phyloP scores from a whole-genome alignment of 164 flowering plant genomes.

The Paratinospora sagittata region DNA sequence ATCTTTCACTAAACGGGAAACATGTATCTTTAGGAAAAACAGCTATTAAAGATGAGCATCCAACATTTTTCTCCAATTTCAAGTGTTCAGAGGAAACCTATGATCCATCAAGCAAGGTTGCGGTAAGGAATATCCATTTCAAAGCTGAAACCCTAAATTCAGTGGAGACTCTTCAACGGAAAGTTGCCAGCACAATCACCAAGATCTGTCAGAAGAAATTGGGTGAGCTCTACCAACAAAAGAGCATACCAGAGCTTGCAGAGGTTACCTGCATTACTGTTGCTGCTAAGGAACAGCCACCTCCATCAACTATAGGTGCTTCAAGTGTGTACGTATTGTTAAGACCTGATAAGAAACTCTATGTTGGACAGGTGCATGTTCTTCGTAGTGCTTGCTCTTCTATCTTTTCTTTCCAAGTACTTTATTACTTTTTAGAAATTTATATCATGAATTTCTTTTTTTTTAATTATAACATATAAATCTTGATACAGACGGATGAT shows the following conservation, averaged over 20 bases:
- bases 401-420: not conserved
- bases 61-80: too few relatives aligned
- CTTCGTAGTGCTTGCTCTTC: not conserved
- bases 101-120: too few relatives aligned
- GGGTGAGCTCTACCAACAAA: slow-evolving; percentile 40
- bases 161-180: slow-evolving; percentile 26
- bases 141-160: slow-evolving; percentile 14
- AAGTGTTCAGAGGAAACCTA: too few relatives aligned
- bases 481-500: slow-evolving; percentile 68
- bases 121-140: too few relatives aligned
- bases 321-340: slow-evolving; percentile 80
- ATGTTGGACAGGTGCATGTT: slow-evolving; percentile 74
- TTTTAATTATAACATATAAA: not conserved
- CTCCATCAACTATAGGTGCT: slow-evolving; percentile 83
- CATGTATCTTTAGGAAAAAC: too few relatives aligned
- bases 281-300: slow-evolving; percentile 71
- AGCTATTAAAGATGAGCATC: too few relatives aligned
- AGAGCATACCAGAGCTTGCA: slow-evolving; percentile 26
- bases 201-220: slow-evolving; percentile 53
- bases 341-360: slow-evolving; percentile 68
- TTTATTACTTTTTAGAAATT: not conserved
- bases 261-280: slow-evolving; percentile 47
- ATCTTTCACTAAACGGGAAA: too few relatives aligned
- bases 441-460: not conserved
- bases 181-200: slow-evolving; percentile 44